Base-by-base conservation (phyloP, 2,329 filamentous ascomycete species). In the Gyromitra esculenta region DNA sequence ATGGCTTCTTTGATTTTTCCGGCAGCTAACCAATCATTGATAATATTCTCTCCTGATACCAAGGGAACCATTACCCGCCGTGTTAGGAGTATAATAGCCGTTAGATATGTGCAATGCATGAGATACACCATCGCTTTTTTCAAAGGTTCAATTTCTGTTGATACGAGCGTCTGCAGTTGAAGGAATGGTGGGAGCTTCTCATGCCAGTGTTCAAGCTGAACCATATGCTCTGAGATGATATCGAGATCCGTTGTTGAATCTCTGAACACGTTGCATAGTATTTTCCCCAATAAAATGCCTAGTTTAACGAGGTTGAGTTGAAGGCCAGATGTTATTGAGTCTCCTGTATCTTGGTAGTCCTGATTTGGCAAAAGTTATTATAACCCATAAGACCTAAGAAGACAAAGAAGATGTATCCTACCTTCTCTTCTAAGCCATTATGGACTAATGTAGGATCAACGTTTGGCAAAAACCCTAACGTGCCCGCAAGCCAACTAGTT, bases 81-180 rank as follows among this genome's bases (percentile, higher is more conserved):
- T 21, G 72, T 75, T n/a, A 75, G 37, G n/a, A 75, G 72, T 21
- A 75, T 75, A 15, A 75, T 71, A 11, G 64, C 72, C 5, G 72
- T 75, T 31, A 75, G 41, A 64, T 75, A 75, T 9, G 72, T 65
- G 59, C 72, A 75, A n/a, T 75, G 72, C 72, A 75, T 75, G 11
- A 75, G 66, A 45, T 75, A 75, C 15, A 75, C 72, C 66, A 65
- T 75, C 25, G 59, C n/a, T 21, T 75, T 71, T 37, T 75, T 70
- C 66, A 69, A 70, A 1, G 72, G 65, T 18, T 75, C 72, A 18
- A 75, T 75, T 37, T 71, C 72, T 18, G 66, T 71, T 8, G 72
- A 75, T 65, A 75, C 57, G 11, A 75, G 66, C 13, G 72, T n/a
- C 50, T 75, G 65, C 2, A 75, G 50, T 18, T 71, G 72, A 48